phyloP scores from a whole-genome alignment of 108 stramenopile species.

The Hondaea fermentalgiana region DNA sequence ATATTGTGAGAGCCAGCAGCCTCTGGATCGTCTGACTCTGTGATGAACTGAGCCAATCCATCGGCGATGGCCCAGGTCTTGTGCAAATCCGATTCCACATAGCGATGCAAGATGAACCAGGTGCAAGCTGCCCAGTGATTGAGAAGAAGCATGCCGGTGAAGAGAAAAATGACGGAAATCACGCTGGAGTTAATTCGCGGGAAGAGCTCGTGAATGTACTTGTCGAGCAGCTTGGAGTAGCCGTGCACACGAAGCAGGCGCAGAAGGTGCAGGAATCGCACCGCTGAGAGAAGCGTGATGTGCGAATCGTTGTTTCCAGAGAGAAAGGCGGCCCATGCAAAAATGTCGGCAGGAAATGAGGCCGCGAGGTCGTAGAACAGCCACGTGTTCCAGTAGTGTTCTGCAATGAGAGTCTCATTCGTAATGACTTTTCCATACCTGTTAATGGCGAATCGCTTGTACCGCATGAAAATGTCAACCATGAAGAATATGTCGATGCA shows the following conservation, averaged over 20 bases:
- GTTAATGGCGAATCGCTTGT: conserved; percentile 31
- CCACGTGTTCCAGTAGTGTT: conserved; percentile 30
- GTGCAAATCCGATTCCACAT: conserved; percentile 30
- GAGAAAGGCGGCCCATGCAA: not conserved
- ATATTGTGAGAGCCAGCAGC: conserved; percentile 40
- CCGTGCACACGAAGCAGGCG: conserved; percentile 30
- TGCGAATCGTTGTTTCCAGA: not conserved
- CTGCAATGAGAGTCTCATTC: conserved; percentile 6
- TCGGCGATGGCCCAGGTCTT: conserved; percentile 55
- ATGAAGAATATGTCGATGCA: conserved; percentile 43
- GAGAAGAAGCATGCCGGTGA: conserved; percentile 35
- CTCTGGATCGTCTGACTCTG: conserved; percentile 8
- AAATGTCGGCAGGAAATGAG: conserved; percentile 29
- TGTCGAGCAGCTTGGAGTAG: conserved; percentile 25
- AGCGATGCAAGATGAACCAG: conserved; percentile 59
- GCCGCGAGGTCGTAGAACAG: conserved; percentile 35
- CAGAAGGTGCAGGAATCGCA: conserved; percentile 32
- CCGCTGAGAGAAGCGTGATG: conserved; percentile 10
- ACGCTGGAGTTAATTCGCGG: conserved; percentile 33
- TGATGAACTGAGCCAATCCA: conserved; percentile 24
- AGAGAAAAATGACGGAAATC: conserved; percentile 27
- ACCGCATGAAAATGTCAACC: conserved; percentile 38
- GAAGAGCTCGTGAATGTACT: conserved; percentile 29
- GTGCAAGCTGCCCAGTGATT: conserved; percentile 54
- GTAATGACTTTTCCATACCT: conserved; percentile 28